A percentile compares a stretch with the other conserved stretches of the same genome.
phyloP scores from a whole-genome alignment of 371 early-diverging fungal genomes.

The Funneliformis caledonium region DNA sequence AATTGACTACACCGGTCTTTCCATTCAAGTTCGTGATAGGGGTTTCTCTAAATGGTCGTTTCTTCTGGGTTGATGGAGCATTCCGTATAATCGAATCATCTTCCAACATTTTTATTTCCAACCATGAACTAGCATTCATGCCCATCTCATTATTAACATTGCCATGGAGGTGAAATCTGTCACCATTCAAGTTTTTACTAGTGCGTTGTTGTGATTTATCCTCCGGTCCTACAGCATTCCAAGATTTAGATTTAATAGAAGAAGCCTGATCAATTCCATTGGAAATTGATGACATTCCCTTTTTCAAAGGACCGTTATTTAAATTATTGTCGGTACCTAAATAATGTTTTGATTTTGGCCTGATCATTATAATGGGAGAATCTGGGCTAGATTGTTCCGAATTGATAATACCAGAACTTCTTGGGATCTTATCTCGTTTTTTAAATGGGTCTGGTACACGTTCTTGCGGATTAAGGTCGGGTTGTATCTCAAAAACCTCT shows the following conservation, averaged over 20 bases:
- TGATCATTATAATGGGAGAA: background rate
- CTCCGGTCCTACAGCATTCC: constrained; percentile 26
- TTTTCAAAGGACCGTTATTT: background rate
- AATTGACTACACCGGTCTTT: background rate
- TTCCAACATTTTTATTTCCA: background rate
- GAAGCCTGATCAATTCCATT: background rate
- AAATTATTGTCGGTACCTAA: no score
- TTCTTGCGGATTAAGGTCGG: background rate
- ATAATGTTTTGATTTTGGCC: no score
- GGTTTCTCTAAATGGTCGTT: background rate
- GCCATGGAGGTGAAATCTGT: background rate
- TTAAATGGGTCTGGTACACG: constrained; percentile 32
- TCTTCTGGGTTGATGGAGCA: background rate
- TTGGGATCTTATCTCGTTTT: constrained; percentile 38
- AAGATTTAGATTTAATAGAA: constrained; percentile 1
- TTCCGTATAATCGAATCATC: background rate
- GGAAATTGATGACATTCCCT: background rate
- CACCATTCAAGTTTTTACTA: background rate
- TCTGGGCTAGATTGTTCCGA: background rate
- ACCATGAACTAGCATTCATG: background rate
- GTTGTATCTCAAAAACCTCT: constrained; percentile 18
- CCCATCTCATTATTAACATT: background rate
- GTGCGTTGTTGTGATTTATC: background rate
- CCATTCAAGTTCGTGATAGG: constrained; percentile 2
- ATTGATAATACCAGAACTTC: constrained; percentile 18